phyloP scores from a whole-genome alignment of 345 rosid species.

The Anacardium occidentale region DNA sequence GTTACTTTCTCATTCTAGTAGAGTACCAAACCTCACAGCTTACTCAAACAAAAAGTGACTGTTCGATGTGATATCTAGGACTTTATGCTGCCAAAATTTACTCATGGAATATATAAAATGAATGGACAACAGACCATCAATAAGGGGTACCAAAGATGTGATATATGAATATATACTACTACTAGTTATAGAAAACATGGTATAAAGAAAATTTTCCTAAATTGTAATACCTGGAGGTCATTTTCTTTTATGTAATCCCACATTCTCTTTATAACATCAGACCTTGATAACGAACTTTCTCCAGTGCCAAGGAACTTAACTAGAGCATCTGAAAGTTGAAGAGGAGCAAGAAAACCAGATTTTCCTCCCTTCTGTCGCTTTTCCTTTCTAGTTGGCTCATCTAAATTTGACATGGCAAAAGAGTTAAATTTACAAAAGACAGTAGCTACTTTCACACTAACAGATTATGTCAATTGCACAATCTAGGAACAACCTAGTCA shows the following conservation, averaged over 20 bases:
- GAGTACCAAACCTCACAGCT: not conserved
- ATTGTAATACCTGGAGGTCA: constrained; percentile 42
- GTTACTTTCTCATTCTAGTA: not conserved
- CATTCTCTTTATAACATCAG: constrained; percentile 48
- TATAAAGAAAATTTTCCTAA: not conserved
- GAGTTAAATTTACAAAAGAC: not conserved
- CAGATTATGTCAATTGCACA: not conserved
- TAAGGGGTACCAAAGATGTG: not conserved
- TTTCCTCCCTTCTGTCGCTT: constrained; percentile 49
- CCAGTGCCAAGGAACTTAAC: constrained; percentile 53
- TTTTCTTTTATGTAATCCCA: constrained; percentile 51
- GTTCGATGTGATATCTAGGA: not conserved
- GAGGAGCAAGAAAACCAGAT: constrained; percentile 53
- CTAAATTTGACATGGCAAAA: constrained; percentile 29
- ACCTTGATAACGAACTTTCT: constrained; percentile 42
- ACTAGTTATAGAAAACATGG: not conserved
- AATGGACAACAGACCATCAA: not conserved
- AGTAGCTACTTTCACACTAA: not conserved
- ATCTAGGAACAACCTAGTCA: not conserved
- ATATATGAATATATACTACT: not conserved
- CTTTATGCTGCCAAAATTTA: not conserved
- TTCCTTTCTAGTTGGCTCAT: constrained; percentile 44
- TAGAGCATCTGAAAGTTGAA: constrained; percentile 51
- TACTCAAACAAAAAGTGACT: not conserved
- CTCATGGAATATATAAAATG: not conserved